Conservation (phyloP, 176 grass and related monocot genomes). For the Hyparrhenia diplandra region DNA sequence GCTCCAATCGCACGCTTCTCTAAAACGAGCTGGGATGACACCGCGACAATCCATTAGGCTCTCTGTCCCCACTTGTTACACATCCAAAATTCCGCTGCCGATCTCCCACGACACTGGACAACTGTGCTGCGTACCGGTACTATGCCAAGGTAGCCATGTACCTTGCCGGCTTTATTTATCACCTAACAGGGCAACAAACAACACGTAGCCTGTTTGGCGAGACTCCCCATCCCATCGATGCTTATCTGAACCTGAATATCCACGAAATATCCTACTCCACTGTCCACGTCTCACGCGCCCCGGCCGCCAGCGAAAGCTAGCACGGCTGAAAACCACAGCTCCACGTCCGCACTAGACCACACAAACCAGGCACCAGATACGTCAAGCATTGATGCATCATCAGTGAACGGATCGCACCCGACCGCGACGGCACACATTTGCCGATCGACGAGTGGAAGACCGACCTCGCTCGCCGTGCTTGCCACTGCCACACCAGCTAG, state of each 20-base stretch:
- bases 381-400: not conserved
- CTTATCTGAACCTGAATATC: not conserved
- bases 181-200: not conserved
- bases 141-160: no score
- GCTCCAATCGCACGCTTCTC: not conserved
- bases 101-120: not conserved
- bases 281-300: not conserved
- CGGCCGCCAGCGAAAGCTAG: not conserved
- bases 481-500: not conserved
- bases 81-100: no score
- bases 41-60: not conserved
- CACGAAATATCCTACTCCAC: conserved; percentile 3
- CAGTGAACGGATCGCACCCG: not conserved
- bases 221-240: not conserved
- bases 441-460: not conserved
- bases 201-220: no score
- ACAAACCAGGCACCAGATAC: not conserved
- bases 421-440: not conserved
- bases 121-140: not conserved
- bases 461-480: not conserved
- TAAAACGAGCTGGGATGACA: not conserved
- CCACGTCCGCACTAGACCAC: not conserved
- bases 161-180: no score
- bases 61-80: not conserved
- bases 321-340: not conserved